A percentile compares a stretch with the other conserved stretches of the same genome.
Evolutionary conservation across 2,329 filamentous ascomycete species (phyloP).

Genomic region (Ceratocystis lukuohia): DNA sequence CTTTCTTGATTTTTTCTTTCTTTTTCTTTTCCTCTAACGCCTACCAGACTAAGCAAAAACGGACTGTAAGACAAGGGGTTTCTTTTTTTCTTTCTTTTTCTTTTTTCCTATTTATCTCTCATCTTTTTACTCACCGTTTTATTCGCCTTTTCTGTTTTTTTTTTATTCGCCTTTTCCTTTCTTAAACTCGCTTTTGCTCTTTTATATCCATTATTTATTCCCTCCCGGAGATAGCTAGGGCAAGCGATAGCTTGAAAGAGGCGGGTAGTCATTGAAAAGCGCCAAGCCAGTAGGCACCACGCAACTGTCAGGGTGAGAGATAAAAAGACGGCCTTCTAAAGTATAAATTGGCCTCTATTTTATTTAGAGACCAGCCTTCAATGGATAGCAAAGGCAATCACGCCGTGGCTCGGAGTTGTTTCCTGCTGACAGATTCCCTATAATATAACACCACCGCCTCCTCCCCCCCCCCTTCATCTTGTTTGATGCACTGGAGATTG

Average conservation of each 20-base stretch:
- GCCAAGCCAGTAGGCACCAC: background rate
- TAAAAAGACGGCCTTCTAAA: background rate
- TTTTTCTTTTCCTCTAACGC: background rate
- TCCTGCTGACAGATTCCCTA: conserved; percentile 1
- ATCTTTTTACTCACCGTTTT: background rate
- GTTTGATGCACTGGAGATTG: background rate
- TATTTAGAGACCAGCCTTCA: background rate
- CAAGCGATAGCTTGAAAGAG: background rate
- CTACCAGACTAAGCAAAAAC: background rate
- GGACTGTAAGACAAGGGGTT: background rate
- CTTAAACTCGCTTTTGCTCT: background rate
- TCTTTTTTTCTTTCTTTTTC: background rate
- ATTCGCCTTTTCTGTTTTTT: background rate
- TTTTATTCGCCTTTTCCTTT: background rate
- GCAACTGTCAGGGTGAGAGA: background rate
- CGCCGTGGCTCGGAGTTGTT: background rate
- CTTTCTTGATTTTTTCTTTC: background rate
- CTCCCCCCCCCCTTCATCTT: background rate
- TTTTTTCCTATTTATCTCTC: background rate
- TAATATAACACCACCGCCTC: conserved; percentile 4
- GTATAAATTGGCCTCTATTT: background rate
- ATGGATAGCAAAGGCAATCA: background rate
- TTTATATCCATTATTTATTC: background rate
- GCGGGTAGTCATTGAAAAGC: background rate
- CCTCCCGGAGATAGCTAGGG: background rate